These are phyloP conservation scores for Kitagawia praeruptora DNA, from an alignment of 129 eudicot genomes.

Conservation along the genomic window DNA sequence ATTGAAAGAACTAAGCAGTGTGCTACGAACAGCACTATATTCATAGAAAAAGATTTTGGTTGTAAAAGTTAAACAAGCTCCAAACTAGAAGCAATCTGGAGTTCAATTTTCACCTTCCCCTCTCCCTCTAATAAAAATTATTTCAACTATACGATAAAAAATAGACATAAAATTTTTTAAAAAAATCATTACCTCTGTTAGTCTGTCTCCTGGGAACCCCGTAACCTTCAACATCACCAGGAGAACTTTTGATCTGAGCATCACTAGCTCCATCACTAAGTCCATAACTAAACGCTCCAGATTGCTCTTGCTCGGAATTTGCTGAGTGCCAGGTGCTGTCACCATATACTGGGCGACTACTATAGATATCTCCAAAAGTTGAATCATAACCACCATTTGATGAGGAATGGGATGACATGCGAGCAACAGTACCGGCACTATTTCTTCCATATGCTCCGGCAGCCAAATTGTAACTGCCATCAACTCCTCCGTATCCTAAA, in stretches of 20 bases:
- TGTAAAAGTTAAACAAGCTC: not conserved
- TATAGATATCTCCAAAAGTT: constrained; percentile 47
- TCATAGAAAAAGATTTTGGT: not conserved
- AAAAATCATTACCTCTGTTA: constrained; percentile 36
- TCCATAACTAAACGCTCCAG: constrained; percentile 59
- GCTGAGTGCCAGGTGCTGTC: constrained; percentile 61
- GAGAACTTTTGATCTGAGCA: constrained; percentile 32
- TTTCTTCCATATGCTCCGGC: constrained; percentile 52
- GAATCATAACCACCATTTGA: constrained; percentile 50
- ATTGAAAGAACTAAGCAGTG: too few relatives aligned
- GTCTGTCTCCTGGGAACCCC: constrained; percentile 41
- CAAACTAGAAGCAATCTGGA: not conserved
- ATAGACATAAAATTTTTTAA: too few relatives aligned
- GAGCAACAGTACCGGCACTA: constrained; percentile 25
- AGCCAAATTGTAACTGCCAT: constrained; percentile 33
- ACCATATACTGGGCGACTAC: constrained; percentile 40
- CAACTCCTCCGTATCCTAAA: constrained; percentile 53
- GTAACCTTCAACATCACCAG: constrained; percentile 53
- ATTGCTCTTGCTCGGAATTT: constrained; percentile 45
- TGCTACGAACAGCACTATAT: not conserved
- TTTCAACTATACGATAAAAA: too few relatives aligned
- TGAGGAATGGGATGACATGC: constrained; percentile 31
- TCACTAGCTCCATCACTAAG: constrained; percentile 41
- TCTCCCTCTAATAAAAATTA: not conserved
- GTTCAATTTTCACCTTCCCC: not conserved